Evolutionary conservation across 2,329 filamentous ascomycete species (phyloP).

Genomic region (Cytospora mali): DNA sequence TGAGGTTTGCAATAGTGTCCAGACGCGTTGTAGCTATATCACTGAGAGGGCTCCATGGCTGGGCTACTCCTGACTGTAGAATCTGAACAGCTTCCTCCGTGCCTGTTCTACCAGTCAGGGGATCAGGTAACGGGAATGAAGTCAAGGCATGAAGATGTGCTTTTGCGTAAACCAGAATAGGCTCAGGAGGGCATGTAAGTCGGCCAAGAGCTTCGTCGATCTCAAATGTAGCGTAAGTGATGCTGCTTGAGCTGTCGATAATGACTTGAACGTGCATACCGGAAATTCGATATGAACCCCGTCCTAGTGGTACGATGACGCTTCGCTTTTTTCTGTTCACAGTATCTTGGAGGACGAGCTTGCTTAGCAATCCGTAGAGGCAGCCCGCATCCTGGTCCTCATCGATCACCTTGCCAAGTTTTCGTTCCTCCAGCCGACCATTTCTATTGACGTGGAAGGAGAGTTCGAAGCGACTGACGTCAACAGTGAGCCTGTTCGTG

Average conservation of each 20-base stretch:
- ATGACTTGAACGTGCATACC: slow-evolving; percentile 48
- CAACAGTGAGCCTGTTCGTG: slow-evolving; percentile 42
- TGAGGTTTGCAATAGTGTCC: slow-evolving; percentile 34
- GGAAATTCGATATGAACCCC: slow-evolving; percentile 32
- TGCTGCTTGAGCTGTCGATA: slow-evolving; percentile 36
- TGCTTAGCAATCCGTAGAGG: slow-evolving; percentile 61
- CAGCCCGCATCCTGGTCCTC: slow-evolving; percentile 61
- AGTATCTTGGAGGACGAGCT: slow-evolving; percentile 56
- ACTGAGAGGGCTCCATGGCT: slow-evolving; percentile 49
- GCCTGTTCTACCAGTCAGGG: slow-evolving; percentile 60
- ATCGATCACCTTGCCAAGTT: slow-evolving; percentile 58
- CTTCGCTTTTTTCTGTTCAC: slow-evolving; percentile 46
- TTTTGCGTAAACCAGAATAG: slow-evolving; percentile 56
- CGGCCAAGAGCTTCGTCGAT: slow-evolving; percentile 58
- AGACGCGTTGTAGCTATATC: slow-evolving; percentile 16
- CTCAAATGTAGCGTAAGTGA: slow-evolving; percentile 51
- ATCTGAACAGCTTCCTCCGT: slow-evolving; percentile 59
- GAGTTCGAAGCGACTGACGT: slow-evolving; percentile 56
- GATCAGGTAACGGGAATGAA: slow-evolving; percentile 59
- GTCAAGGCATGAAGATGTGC: slow-evolving; percentile 64
- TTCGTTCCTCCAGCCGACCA: slow-evolving; percentile 47
- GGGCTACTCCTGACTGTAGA: slow-evolving; percentile 52
- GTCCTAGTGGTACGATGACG: slow-evolving; percentile 57
- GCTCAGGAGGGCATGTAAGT: slow-evolving; percentile 60
- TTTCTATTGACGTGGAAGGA: slow-evolving; percentile 52